Base-by-base conservation (phyloP, 371 early-diverging fungal genomes). In the Actinomortierella ambigua region DNA sequence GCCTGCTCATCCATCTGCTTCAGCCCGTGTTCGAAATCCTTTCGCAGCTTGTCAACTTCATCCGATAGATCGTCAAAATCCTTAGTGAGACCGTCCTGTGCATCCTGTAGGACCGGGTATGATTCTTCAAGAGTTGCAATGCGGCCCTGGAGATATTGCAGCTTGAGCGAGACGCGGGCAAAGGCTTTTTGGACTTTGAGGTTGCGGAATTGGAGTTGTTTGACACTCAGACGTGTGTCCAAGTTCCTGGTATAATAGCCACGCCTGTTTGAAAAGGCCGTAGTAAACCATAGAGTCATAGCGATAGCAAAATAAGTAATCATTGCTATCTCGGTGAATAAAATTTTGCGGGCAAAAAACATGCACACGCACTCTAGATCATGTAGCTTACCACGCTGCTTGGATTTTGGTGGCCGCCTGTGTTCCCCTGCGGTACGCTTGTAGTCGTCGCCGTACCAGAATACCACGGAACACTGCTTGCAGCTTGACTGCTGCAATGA, bases 101-200 rank as follows among this genome's bases (percentile, higher is more conserved):
- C 66, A 40, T 71, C 66, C 27, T 66, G 66, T 40, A 71, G 8
- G 0, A 66, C 66, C 17, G 62, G 11, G 23, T 65, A 65, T 24
- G 61, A 65, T 43, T 71, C 73, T 26, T 66, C 73, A 8, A 71
- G 47, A 17, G 56, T 63, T 20, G 62, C 59, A 23, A 71, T 66
- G 18, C 73, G 53, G 0, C 66, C 66, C 22, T 71, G 73, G 5
- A 71, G 66, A 49, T 71, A 71, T 29, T 71, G 73, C 28, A 71
- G 15, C 18, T 71, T 71, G 50, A 71, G 65, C 15, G 66, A 62
- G 2, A 71, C 66, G 5, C 66, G 66, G 3, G 63, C 63, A 50
- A 71, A 71, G 14, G 73, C 73, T 24, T 71, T 71, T 56, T 71
- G 73, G 26, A 71, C 48, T 40, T 71, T 71, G 29, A 71, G 56